These are phyloP conservation scores for Cryptococcus depauperatus DNA, from an alignment of 1,284 basidiomycete genomes.

Conservation along the genomic window DNA sequence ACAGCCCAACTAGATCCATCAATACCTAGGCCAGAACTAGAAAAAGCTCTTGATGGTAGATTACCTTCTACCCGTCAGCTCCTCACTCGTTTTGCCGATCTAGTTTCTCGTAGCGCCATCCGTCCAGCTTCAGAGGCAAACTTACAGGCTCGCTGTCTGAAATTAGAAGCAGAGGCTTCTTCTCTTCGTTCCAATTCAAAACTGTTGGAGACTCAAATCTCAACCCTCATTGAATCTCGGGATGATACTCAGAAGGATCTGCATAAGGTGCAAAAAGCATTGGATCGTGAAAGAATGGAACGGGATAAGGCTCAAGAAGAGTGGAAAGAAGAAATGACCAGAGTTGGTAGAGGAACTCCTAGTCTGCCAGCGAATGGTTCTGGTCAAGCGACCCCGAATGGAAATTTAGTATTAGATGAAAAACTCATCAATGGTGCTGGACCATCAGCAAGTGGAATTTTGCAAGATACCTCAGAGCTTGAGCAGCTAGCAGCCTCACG, in stretches of 20 bases:
- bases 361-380: slow-evolving; percentile 30
- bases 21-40: slow-evolving; percentile 21
- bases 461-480: slow-evolving; percentile 29
- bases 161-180: slow-evolving; percentile 35
- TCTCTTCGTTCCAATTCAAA: slow-evolving; percentile 49
- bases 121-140: slow-evolving; percentile 20
- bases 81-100: slow-evolving; percentile 24
- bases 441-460: slow-evolving; percentile 11
- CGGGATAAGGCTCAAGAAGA: slow-evolving; percentile 50
- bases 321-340: slow-evolving; percentile 45
- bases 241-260: slow-evolving; percentile 56
- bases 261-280: slow-evolving; percentile 57
- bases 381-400: slow-evolving; percentile 50
- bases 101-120: slow-evolving; percentile 15
- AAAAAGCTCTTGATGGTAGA: slow-evolving; percentile 25
- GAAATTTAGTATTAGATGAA: slow-evolving; percentile 21
- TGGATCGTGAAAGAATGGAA: slow-evolving; percentile 62
- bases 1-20: slow-evolving; percentile 26
- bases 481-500: slow-evolving; percentile 29
- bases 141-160: slow-evolving; percentile 22
- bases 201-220: slow-evolving; percentile 54
- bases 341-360: slow-evolving; percentile 15
- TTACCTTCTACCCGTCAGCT: slow-evolving; percentile 30
- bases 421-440: slow-evolving; percentile 6
- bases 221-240: slow-evolving; percentile 53